A percentile compares a stretch with the other conserved stretches of the same genome.
phyloP scores from a whole-genome alignment of 2,329 filamentous ascomycete species.

The Diaporthe humulicola region DNA sequence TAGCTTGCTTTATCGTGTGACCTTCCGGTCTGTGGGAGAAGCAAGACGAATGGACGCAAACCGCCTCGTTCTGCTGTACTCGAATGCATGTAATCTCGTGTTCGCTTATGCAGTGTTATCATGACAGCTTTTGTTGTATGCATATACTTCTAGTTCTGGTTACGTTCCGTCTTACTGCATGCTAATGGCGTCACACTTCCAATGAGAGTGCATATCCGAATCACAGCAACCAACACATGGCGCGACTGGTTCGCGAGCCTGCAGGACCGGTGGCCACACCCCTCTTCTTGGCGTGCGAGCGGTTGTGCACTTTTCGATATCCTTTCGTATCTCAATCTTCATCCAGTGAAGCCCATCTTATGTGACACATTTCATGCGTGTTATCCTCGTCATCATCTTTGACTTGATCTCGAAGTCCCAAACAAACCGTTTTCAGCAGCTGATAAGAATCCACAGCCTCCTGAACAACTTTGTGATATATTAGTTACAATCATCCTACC shows the following conservation, averaged over 20 bases:
- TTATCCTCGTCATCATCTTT: too few relatives aligned
- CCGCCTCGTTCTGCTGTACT: background rate
- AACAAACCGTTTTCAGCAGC: too few relatives aligned
- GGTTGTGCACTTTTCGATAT: too few relatives aligned
- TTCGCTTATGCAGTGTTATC: background rate
- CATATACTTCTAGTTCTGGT: background rate
- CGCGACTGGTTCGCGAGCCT: background rate
- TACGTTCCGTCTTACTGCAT: background rate
- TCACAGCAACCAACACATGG: background rate
- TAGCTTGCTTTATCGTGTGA: background rate
- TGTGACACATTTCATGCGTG: too few relatives aligned
- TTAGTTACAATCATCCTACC: too few relatives aligned
- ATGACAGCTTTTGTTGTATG: background rate
- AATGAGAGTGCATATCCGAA: background rate
- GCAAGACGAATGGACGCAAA: background rate
- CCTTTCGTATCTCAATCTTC: too few relatives aligned
- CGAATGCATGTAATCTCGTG: background rate
- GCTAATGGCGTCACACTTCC: background rate
- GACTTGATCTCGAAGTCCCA: too few relatives aligned
- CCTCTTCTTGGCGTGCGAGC: too few relatives aligned
- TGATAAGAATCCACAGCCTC: too few relatives aligned
- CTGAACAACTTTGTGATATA: too few relatives aligned
- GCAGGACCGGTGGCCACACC: background rate
- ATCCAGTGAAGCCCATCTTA: too few relatives aligned
- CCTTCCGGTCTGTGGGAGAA: background rate